These are phyloP conservation scores for Schizopora paradoxa DNA, from an alignment of 1,284 basidiomycete genomes.

Conservation along the genomic window DNA sequence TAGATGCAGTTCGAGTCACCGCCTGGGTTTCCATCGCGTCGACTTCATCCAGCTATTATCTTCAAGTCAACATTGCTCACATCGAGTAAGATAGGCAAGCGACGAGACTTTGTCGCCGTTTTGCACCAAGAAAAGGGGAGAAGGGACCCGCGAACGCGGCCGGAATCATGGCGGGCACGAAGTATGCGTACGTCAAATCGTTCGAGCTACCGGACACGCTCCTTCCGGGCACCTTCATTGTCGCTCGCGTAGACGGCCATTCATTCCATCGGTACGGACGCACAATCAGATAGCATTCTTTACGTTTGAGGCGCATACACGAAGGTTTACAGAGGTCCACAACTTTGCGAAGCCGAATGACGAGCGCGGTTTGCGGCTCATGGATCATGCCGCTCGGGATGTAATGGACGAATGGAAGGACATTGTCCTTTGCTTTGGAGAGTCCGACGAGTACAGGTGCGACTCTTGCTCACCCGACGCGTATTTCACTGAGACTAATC, in stretches of 20 bases:
- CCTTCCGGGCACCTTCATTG: constrained; percentile 79
- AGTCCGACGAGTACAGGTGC: constrained; percentile 96
- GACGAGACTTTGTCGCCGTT: too few relatives aligned
- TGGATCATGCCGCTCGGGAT: constrained; percentile 85
- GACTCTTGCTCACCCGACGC: constrained; percentile 20
- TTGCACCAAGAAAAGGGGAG: too few relatives aligned
- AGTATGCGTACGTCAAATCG: constrained; percentile 85
- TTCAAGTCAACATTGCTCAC: too few relatives aligned
- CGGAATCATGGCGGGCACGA: constrained; percentile 91
- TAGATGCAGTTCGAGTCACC: too few relatives aligned
- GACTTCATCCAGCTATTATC: too few relatives aligned
- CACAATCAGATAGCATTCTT: not conserved
- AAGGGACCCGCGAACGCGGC: too few relatives aligned
- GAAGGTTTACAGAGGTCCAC: constrained; percentile 83
- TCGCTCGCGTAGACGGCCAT: constrained; percentile 90
- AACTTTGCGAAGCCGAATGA: constrained; percentile 91
- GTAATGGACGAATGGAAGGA: constrained; percentile 83
- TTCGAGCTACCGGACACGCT: constrained; percentile 89
- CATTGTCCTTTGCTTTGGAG: constrained; percentile 85
- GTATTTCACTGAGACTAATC: constrained; percentile 2
- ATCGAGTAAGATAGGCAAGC: too few relatives aligned
- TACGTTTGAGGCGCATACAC: constrained; percentile 1
- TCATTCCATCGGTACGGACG: constrained; percentile 80
- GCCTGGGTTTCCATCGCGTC: too few relatives aligned
- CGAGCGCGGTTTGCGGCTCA: constrained; percentile 76